These are phyloP conservation scores for Pseudohyphozyma bogoriensis DNA, from an alignment of 768 basidiomycete species.

Conservation along the genomic window DNA sequence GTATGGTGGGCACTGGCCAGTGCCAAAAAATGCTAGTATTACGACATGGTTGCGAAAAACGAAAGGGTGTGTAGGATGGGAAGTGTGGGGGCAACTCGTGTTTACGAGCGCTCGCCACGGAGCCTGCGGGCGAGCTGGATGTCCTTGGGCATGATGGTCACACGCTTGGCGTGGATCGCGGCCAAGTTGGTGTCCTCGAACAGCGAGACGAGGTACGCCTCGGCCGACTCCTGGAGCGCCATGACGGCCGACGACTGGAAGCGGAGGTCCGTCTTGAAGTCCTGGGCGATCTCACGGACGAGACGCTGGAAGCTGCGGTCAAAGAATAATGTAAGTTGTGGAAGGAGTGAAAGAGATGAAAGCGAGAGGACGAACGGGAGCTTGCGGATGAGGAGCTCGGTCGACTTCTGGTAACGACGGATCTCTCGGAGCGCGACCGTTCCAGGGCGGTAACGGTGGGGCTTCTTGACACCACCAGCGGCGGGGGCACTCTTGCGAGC, in stretches of 20 bases:
- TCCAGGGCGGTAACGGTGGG: slow-evolving; percentile 57
- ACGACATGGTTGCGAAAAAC: not conserved
- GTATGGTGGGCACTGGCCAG: no score
- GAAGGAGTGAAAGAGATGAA: not conserved
- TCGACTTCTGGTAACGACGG: slow-evolving; percentile 41
- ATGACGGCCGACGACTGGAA: slow-evolving; percentile 48
- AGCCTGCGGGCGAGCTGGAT: slow-evolving; percentile 44
- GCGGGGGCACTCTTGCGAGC: slow-evolving; percentile 48
- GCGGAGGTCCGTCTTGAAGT: slow-evolving; percentile 56
- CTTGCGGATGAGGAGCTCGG: slow-evolving; percentile 39
- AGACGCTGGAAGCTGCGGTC: slow-evolving; percentile 49
- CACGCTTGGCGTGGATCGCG: slow-evolving; percentile 47
- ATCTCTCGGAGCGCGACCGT: slow-evolving; percentile 47
- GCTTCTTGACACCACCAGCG: slow-evolving; percentile 99
- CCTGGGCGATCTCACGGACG: slow-evolving; percentile 70
- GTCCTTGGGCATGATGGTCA: slow-evolving; percentile 55
- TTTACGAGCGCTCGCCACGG: not conserved
- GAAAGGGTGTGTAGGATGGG: no score
- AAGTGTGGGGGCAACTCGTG: not conserved
- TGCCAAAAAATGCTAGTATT: no score
- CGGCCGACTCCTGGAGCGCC: slow-evolving; percentile 49
- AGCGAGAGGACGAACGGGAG: slow-evolving; percentile 37
- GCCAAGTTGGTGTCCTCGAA: slow-evolving; percentile 45
- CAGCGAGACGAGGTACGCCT: slow-evolving; percentile 48
- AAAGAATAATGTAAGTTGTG: not conserved